Evolutionary conservation across 164 flowering plant genomes (phyloP).

Genomic region (Umbilicus rupestris): DNA sequence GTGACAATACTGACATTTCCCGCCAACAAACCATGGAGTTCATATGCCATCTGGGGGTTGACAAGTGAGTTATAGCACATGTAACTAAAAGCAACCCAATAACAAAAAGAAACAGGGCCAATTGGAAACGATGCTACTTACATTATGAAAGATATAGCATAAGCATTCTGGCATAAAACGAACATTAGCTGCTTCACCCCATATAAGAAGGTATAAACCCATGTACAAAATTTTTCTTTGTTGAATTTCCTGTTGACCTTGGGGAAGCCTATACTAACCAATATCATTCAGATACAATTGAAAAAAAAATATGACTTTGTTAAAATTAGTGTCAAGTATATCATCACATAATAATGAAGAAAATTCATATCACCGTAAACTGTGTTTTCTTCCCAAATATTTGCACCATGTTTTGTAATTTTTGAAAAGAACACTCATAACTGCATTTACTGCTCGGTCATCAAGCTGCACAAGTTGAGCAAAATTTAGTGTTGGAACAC

Average conservation of each 20-base stretch:
- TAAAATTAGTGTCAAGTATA: neutral
- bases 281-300: neutral
- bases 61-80: neutral
- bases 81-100: neutral
- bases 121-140: slow-evolving; percentile 23
- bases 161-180: slow-evolving; percentile 98
- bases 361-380: slow-evolving; percentile 53
- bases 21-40: slow-evolving; percentile 89
- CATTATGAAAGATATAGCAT: slow-evolving; percentile 96
- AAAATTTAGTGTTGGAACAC: slow-evolving; percentile 2
- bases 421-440: slow-evolving; percentile 81
- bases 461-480: slow-evolving; percentile 55
- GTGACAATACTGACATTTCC: slow-evolving; percentile 96
- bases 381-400: slow-evolving; percentile 84
- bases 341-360: neutral
- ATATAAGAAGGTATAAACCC: slow-evolving; percentile 93
- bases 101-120: neutral
- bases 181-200: slow-evolving; percentile 99
- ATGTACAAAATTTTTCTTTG: slow-evolving; percentile 90
- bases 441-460: slow-evolving; percentile 85
- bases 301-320: neutral
- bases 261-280: slow-evolving; percentile 58
- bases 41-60: slow-evolving; percentile 87
- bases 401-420: slow-evolving; percentile 98
- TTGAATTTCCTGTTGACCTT: slow-evolving; percentile 74